Conservation (phyloP, 2,329 filamentous ascomycete species). For the Trichophyton schoenleinii region DNA sequence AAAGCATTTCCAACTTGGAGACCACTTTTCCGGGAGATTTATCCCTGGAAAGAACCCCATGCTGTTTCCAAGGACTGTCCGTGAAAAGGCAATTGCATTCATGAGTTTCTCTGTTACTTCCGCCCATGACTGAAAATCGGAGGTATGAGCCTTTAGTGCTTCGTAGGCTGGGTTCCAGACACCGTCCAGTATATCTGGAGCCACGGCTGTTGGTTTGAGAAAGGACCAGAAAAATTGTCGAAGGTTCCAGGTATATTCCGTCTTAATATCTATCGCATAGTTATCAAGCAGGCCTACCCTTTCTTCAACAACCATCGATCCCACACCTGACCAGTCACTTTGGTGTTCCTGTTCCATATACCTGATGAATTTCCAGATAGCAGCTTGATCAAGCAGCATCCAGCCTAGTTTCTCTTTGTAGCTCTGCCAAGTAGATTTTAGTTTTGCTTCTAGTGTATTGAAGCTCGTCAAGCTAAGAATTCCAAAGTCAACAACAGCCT, state of each 20-base stretch:
- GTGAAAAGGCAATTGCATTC: neutral
- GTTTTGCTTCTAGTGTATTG: neutral
- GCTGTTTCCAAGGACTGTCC: neutral
- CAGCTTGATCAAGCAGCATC: neutral
- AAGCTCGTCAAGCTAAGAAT: neutral
- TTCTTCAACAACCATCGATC: neutral
- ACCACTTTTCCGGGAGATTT: neutral
- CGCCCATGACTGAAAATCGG: neutral
- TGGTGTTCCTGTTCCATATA: neutral
- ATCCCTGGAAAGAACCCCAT: neutral
- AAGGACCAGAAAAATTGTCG: neutral
- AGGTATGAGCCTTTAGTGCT: neutral
- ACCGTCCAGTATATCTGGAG: neutral
- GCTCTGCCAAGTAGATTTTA: neutral
- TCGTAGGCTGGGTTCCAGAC: neutral
- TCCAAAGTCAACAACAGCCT: neutral
- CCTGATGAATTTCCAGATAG: neutral
- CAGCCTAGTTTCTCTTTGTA: neutral
- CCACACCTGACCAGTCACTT: neutral
- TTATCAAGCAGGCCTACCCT: neutral
- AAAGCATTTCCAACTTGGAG: neutral
- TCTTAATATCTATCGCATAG: neutral
- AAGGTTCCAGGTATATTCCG: neutral
- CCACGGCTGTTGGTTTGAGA: neutral
- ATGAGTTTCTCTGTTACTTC: neutral